These are phyloP conservation scores for Neoboletus subvelutipes DNA, from an alignment of 768 basidiomycete genomes.

Conservation along the genomic window DNA sequence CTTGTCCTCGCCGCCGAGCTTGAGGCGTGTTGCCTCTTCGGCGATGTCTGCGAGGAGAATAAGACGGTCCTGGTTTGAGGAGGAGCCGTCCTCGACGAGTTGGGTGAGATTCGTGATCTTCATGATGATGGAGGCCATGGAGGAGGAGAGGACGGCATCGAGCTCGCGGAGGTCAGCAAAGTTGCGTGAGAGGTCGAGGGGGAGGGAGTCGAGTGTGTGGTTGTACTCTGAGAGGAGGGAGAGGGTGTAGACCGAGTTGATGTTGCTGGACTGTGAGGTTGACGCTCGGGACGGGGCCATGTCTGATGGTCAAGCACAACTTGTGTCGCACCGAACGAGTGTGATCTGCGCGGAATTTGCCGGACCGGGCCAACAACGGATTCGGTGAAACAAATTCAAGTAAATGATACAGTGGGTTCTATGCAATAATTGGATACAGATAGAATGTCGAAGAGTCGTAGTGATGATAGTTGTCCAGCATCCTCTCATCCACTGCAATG, in stretches of 20 bases:
- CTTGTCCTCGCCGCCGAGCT: slow-evolving; percentile 96
- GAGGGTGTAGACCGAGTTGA: slow-evolving; percentile 58
- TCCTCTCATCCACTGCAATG: not conserved
- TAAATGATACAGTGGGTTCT: slow-evolving; percentile 22
- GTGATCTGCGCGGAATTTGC: slow-evolving; percentile 27
- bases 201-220: slow-evolving; percentile 91
- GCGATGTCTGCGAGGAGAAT: slow-evolving; percentile 90
- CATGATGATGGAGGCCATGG: slow-evolving; percentile 75
- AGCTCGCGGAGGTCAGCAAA: slow-evolving; percentile 97
- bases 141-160: slow-evolving; percentile 93
- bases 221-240: slow-evolving; percentile 78
- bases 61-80: slow-evolving; percentile 70
- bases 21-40: slow-evolving; percentile 88
- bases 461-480: not conserved
- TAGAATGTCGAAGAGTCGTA: slow-evolving; percentile 23
- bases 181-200: slow-evolving; percentile 89
- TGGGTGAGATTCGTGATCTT: slow-evolving; percentile 75
- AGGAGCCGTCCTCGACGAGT: slow-evolving; percentile 67
- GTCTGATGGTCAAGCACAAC: not conserved
- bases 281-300: slow-evolving; percentile 40
- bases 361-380: slow-evolving; percentile 21
- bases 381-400: not conserved
- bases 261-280: slow-evolving; percentile 30
- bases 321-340: not conserved
- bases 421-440: slow-evolving; percentile 23